Evolutionary conservation across 352 stramenopile species (phyloP).

Genomic region (Peronospora farinosa): DNA sequence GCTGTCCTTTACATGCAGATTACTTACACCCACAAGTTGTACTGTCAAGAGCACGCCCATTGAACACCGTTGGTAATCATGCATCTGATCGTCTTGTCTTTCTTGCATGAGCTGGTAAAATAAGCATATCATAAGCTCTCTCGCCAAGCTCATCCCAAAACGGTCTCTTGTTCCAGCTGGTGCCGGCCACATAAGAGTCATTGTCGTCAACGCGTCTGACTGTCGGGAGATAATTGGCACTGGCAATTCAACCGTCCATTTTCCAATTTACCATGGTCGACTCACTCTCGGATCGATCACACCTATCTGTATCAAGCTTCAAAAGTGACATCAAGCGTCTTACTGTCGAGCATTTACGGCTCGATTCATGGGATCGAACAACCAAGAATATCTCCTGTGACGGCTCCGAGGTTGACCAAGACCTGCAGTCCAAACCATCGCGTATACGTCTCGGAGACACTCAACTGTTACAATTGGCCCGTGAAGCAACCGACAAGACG

Average conservation of each 20-base stretch:
- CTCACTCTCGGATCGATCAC: constrained; percentile 16
- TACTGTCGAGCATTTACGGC: constrained; percentile 15
- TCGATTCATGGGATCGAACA: constrained; percentile 18
- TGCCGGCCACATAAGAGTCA: neutral
- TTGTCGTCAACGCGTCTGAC: constrained; percentile 1
- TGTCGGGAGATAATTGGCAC: neutral
- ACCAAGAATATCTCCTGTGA: constrained; percentile 20
- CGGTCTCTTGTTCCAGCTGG: constrained; percentile 23
- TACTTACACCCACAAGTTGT: neutral
- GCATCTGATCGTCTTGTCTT: constrained; percentile 7
- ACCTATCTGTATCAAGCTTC: constrained; percentile 19
- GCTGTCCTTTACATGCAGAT: constrained; percentile 15
- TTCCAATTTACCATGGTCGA: constrained; percentile 24
- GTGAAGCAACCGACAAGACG: constrained; percentile 21
- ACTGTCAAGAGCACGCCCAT: constrained; percentile 11
- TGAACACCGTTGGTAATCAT: neutral
- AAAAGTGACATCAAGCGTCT: constrained; percentile 24
- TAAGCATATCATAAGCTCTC: neutral
- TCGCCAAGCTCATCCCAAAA: constrained; percentile 24
- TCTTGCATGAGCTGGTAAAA: neutral
- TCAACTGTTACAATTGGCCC: constrained; percentile 21
- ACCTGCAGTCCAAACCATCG: constrained; percentile 9
- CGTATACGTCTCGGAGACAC: constrained; percentile 15
- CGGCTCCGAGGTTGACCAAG: constrained; percentile 20
- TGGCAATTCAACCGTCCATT: constrained; percentile 6